phyloP scores from a whole-genome alignment of 2,329 filamentous ascomycete genomes.

The Thielaviopsis musarum region DNA sequence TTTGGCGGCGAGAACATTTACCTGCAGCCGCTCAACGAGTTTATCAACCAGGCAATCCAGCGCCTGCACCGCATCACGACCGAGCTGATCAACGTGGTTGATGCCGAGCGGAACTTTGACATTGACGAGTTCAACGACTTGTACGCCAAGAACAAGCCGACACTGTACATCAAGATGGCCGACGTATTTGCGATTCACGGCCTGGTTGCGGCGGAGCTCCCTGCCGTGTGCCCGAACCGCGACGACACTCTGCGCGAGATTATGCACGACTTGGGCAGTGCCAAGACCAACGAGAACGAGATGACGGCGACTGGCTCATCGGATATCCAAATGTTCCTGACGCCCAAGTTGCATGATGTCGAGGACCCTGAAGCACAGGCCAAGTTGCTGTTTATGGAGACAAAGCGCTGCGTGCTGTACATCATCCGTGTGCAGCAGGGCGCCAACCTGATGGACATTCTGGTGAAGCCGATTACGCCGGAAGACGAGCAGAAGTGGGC shows the following conservation, averaged over 20 bases:
- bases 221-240: conserved; percentile 56
- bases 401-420: conserved; percentile 90
- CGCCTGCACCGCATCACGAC: conserved; percentile 60
- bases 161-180: conserved; percentile 96
- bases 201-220: conserved; percentile 64
- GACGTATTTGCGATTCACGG: conserved; percentile 96
- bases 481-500: conserved; percentile 89
- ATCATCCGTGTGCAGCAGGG: conserved; percentile 95
- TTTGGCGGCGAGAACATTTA: conserved; percentile 95
- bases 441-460: conserved; percentile 80
- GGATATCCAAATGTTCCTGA: conserved; percentile 82
- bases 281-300: conserved; percentile 91
- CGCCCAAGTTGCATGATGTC: conserved; percentile 73
- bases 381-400: conserved; percentile 93
- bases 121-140: conserved; percentile 98
- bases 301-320: conserved; percentile 72
- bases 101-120: conserved; percentile 84
- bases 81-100: conserved; percentile 64
- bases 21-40: conserved; percentile 84
- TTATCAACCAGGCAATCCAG: conserved; percentile 70
- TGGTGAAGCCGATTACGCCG: conserved; percentile 70
- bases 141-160: conserved; percentile 90
- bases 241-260: conserved; percentile 86
- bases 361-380: conserved; percentile 87
- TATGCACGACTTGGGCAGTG: conserved; percentile 82